Base-by-base conservation (phyloP, 257 asterid genomes). In the Linaria vulgaris region DNA sequence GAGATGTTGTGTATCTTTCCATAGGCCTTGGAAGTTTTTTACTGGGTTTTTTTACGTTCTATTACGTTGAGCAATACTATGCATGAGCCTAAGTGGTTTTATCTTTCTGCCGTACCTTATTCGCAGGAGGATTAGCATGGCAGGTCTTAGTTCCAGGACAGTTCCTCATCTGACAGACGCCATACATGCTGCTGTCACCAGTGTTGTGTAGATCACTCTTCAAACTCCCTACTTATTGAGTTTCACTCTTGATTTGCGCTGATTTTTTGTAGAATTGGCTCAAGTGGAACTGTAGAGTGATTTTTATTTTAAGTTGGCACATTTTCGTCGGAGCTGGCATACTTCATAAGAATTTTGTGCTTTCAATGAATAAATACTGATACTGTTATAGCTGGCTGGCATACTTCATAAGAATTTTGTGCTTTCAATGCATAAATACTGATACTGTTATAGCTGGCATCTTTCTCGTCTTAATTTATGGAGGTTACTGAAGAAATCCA, bases 91-190 rank as follows among this genome's bases (percentile, higher is more conserved):
- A 30, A 61, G 6, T 21, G 38, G 3, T 22, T 56, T 45, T 15
- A 64, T 9, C 34, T 54, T n/a, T 41, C 62, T 27, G 23, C 23
- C 23, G 2, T 54, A 31, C 16, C 8, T 37, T 59, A 15, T 46
- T 38, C 72, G 76, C 88, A 90, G 97, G 87, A 76, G 96, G 72
- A 90, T 87, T 51, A 90, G 97, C 82, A 85, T 87, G 97, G 94
- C 94, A 30, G 95, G 96, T 55, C 94, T 86, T 5, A 88, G 95
- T 68, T 79, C 94, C 22, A 74, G 19, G 43, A 86, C 88, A 41
- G 75, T 88, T 52, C 87, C 96, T 55, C 94, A 80, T 70, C 96
- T 88, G 66, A 78, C 85, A 3, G 91, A 88, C 30, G 94, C 96
- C 60, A 86, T 88, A 63, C 88, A 86, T 78, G 91, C 91, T 59